A percentile compares a stretch with the other conserved stretches of the same genome.
Evolutionary conservation across 352 stramenopile species (phyloP).

Genomic region (Pseudoperonospora humuli): DNA sequence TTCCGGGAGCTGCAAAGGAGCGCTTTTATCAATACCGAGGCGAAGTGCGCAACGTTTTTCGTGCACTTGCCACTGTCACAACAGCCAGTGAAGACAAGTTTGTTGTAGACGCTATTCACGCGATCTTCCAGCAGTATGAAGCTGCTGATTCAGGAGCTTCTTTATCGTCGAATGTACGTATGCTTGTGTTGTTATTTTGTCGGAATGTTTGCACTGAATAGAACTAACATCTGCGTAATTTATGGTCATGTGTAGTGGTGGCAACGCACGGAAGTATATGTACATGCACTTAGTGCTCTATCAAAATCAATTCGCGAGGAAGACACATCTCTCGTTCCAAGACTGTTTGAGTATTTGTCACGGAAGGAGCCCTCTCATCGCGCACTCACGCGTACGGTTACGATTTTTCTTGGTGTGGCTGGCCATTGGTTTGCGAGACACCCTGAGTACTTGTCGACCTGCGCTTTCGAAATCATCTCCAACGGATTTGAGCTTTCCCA

Average conservation of each 20-base stretch:
- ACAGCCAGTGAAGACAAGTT: constrained; percentile 67
- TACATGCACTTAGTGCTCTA: constrained; percentile 69
- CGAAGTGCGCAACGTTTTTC: constrained; percentile 67
- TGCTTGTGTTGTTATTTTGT: constrained; percentile 1
- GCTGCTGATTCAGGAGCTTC: constrained; percentile 29
- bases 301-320: constrained; percentile 77
- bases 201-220: background rate
- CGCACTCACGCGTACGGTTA: constrained; percentile 48
- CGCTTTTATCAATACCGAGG: constrained; percentile 62
- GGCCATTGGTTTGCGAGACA: constrained; percentile 71
- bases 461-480: constrained; percentile 62
- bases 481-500: constrained; percentile 53
- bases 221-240: constrained; percentile 7
- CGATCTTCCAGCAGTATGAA: constrained; percentile 71
- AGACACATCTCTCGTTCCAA: constrained; percentile 64
- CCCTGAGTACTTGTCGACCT: constrained; percentile 42
- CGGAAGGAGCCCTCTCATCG: constrained; percentile 53
- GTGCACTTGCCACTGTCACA: constrained; percentile 65
- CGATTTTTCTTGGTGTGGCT: constrained; percentile 64
- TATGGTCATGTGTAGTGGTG: constrained; percentile 41
- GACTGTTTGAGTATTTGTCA: constrained; percentile 67
- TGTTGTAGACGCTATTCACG: constrained; percentile 62
- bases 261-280: constrained; percentile 71
- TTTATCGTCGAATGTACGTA: constrained; percentile 32
- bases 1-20: constrained; percentile 44